Percentiles rank a stretch among this genome's conserved stretches.
Evolutionary conservation across 2,329 filamentous ascomycete genomes (phyloP).

Genomic region (Sclerotiophoma versabilis): DNA sequence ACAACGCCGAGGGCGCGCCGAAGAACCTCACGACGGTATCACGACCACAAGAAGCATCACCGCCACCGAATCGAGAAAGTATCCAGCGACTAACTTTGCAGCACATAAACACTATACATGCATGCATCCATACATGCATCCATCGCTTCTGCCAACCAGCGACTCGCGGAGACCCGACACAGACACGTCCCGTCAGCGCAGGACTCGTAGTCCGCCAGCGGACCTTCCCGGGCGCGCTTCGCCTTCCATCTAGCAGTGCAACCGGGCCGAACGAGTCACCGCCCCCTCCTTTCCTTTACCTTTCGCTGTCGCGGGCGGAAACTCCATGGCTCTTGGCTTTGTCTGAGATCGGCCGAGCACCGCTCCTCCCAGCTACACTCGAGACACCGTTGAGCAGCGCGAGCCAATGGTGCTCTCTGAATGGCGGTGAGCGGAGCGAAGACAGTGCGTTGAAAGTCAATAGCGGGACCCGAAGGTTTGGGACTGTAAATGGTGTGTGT

Average conservation of each 20-base stretch:
- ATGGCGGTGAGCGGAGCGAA: neutral
- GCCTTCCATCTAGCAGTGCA: neutral
- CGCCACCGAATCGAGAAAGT: too few relatives aligned
- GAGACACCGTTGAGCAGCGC: too few relatives aligned
- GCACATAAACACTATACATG: too few relatives aligned
- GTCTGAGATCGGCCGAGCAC: neutral
- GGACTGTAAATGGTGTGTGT: neutral
- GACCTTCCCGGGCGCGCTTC: neutral
- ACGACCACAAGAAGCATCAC: too few relatives aligned
- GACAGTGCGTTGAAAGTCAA: neutral
- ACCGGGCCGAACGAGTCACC: conserved; percentile 1
- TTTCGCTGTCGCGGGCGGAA: neutral
- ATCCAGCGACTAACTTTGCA: too few relatives aligned
- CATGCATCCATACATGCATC: too few relatives aligned
- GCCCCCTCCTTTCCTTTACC: neutral
- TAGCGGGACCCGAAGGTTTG: neutral
- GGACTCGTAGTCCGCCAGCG: too few relatives aligned
- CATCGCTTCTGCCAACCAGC: neutral
- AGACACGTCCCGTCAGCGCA: too few relatives aligned
- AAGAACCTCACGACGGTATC: too few relatives aligned
- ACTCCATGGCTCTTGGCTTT: neutral
- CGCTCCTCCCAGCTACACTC: too few relatives aligned
- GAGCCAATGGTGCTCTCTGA: neutral
- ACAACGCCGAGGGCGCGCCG: too few relatives aligned
- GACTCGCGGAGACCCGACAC: neutral